Percentiles rank a stretch among this genome's conserved stretches.
Conservation (phyloP, 139 green algal species). For the Zygnema cylindricum region DNA sequence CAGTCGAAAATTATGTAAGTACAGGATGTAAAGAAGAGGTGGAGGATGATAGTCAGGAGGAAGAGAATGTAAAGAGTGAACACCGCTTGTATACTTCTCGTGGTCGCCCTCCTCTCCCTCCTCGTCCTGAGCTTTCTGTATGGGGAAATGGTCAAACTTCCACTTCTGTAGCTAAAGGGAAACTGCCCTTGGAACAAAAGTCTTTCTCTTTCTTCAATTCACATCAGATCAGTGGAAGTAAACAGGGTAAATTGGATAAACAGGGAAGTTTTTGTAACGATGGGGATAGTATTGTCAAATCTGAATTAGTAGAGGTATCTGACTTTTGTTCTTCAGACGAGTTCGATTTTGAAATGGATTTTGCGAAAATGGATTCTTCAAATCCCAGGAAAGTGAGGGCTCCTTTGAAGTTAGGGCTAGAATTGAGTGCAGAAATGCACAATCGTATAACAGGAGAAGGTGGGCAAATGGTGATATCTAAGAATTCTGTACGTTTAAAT, state of each 20-base stretch:
- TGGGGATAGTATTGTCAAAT: too few species aligned
- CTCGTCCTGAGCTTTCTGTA: not conserved
- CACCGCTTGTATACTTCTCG: not conserved
- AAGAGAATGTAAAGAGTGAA: conserved; percentile 1
- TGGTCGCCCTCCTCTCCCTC: not conserved
- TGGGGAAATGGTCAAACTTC: too few species aligned
- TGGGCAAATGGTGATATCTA: too few species aligned
- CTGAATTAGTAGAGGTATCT: too few species aligned
- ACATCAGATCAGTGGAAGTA: too few species aligned
- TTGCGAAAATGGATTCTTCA: not conserved
- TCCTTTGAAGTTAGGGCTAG: not conserved
- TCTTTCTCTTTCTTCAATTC: too few species aligned
- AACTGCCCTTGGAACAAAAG: too few species aligned
- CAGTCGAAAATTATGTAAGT: not conserved
- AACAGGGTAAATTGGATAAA: too few species aligned
- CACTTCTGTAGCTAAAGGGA: not conserved
- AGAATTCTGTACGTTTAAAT: too few species aligned
- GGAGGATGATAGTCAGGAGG: conserved; percentile 4
- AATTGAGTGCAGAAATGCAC: not conserved
- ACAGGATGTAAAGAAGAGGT: not conserved
- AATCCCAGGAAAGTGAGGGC: not conserved
- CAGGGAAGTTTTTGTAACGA: too few species aligned
- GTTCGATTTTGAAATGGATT: not conserved
- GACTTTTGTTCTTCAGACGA: too few species aligned
- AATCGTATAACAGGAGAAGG: too few species aligned